phyloP scores from a whole-genome alignment of 495 filamentous ascomycete species.

The Pyronema omphalodes region DNA sequence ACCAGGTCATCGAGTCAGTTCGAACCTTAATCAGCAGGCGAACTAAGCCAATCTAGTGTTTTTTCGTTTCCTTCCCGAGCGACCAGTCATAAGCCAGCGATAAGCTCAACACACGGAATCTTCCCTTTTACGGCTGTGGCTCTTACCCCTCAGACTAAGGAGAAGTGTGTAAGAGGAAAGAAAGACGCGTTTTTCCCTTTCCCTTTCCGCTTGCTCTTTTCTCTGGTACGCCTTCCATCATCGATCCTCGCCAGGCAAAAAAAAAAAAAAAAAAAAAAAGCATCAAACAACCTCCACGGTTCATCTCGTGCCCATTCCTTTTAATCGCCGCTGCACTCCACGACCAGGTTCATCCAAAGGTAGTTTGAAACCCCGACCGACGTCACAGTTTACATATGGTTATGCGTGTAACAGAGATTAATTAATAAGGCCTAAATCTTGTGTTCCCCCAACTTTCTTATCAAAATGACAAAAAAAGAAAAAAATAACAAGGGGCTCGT shows the following conservation, averaged over 20 bases:
- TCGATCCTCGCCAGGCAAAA: neutral
- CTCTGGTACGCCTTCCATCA: neutral
- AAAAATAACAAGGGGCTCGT: too few species aligned
- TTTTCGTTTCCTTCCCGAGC: neutral
- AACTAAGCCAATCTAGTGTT: conserved; percentile 3
- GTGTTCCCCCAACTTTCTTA: too few species aligned
- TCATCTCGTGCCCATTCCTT: too few species aligned
- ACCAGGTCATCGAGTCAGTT: neutral
- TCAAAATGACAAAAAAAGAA: too few species aligned
- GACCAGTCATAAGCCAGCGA: neutral
- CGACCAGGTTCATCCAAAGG: neutral
- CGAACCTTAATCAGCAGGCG: neutral
- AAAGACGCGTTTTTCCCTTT: neutral
- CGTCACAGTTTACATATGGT: too few species aligned
- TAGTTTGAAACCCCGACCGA: too few species aligned
- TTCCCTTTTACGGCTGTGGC: neutral
- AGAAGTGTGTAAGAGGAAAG: too few species aligned
- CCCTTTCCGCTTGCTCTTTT: neutral
- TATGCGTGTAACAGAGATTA: too few species aligned
- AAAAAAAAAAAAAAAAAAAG: too few species aligned
- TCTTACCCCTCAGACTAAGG: too few species aligned
- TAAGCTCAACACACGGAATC: neutral
- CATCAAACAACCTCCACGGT: too few species aligned
- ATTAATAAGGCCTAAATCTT: too few species aligned
- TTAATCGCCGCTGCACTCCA: conserved; percentile 2